Base-by-base conservation (phyloP, 2,329 filamentous ascomycete species). In the Aspergillus udagawae region DNA sequence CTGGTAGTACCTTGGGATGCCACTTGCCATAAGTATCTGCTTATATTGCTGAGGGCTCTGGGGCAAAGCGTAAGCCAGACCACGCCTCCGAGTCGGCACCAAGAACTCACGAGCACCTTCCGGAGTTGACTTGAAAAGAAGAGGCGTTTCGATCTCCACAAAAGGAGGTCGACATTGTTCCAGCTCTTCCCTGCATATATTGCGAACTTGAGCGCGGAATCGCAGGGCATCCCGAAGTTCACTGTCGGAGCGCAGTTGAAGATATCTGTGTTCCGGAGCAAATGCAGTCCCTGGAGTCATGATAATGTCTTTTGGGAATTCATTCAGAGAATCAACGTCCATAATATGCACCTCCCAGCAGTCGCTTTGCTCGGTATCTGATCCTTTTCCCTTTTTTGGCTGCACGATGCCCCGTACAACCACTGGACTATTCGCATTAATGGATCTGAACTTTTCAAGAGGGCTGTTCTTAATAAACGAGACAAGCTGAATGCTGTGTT, bases 31-130 rank as follows among this genome's bases (percentile, higher is more conserved):
- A 45, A 99, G 82, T 1, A 97, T 90, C 77, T 99, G 94, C 77
- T 99, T 99, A 72, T 97, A 99, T 73, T 99, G 94, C 73, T 99
- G 94, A 0, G 94, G 94, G 63, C 93, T 97, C 72, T 99, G 95
- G 0, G 92, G 92, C 21, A 99, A 79, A 8, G 94, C 94, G 73
- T 97, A 99, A 3, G 91, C 92, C 59, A 86, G 78, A 0, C 91
- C 91, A 1, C 81, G 82, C 38, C 82, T 83, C 28, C 94, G 82
- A 0, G 92, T 96, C 0, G 94, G 94, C 4, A 99, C 93, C 5
- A 99, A 74, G 61, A 99, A 99, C 72, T 99, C 94, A 51, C 93
- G 83, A 1, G 94, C 95, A 0, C 94, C 94, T 76, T 99, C 94
- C 0, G 94, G 91, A 0, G 94, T 99, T 0, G 94, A 97, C 73